Evolutionary conservation across 805 yeast species (phyloP).

Genomic region (Candida sanyiensis): DNA sequence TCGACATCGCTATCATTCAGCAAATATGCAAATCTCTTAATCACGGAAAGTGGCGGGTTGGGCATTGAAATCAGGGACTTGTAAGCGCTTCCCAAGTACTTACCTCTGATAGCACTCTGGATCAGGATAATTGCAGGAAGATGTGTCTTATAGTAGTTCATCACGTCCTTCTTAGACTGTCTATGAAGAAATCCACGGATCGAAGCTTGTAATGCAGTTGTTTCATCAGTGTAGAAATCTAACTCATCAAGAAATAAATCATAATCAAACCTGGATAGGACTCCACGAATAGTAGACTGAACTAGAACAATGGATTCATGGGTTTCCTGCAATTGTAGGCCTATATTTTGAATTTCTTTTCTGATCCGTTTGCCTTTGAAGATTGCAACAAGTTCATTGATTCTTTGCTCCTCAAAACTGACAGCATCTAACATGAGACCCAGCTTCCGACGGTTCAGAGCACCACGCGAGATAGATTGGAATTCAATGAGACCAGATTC

Average conservation of each 20-base stretch:
- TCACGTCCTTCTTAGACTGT: constrained; percentile 26
- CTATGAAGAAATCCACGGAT: constrained; percentile 46
- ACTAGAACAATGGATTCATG: constrained; percentile 31
- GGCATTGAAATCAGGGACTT: constrained; percentile 58
- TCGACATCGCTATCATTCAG: constrained; percentile 69
- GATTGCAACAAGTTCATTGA: constrained; percentile 32
- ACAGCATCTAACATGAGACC: constrained; percentile 21
- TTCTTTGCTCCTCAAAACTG: constrained; percentile 25
- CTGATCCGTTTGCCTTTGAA: constrained; percentile 35
- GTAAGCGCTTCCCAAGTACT: constrained; percentile 67
- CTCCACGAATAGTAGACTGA: constrained; percentile 62
- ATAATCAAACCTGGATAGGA: constrained; percentile 47
- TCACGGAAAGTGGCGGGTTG: constrained; percentile 74
- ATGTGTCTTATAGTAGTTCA: constrained; percentile 49
- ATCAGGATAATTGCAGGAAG: constrained; percentile 57
- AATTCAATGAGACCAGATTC: constrained; percentile 30
- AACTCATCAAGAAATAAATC: constrained; percentile 52
- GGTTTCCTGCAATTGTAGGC: constrained; percentile 1
- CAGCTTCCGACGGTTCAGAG: constrained; percentile 22
- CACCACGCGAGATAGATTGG: constrained; percentile 56
- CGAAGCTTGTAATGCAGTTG: constrained; percentile 48
- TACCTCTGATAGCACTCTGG: constrained; percentile 69
- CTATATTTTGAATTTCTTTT: constrained; percentile 15
- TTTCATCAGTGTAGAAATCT: constrained; percentile 35
- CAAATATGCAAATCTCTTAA: constrained; percentile 69